These are phyloP conservation scores for Clonostachys rhizophaga DNA, from an alignment of 2,329 filamentous ascomycete genomes.

Conservation along the genomic window DNA sequence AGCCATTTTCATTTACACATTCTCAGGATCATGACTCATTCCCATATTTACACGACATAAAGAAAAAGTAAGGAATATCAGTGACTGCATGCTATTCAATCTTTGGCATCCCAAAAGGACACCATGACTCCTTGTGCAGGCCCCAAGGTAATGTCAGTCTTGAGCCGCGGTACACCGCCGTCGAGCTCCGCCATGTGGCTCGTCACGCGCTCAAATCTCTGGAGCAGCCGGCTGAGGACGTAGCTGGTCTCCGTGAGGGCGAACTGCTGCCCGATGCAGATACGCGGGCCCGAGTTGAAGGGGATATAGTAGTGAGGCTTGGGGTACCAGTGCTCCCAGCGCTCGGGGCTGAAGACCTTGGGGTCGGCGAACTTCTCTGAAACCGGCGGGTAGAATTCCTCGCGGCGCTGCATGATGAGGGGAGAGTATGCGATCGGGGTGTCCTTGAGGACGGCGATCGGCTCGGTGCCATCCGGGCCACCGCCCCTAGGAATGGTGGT, in stretches of 20 bases:
- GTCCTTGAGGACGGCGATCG: constrained; percentile 63
- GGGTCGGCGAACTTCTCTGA: constrained; percentile 39
- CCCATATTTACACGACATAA: not conserved
- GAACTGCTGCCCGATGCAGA: constrained; percentile 78
- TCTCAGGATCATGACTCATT: not conserved
- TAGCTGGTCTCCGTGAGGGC: constrained; percentile 75
- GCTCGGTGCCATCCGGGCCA: constrained; percentile 55
- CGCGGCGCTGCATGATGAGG: constrained; percentile 68
- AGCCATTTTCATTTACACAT: not conserved
- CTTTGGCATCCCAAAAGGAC: constrained; percentile 28
- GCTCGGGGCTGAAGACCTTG: constrained; percentile 56
- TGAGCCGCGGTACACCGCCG: constrained; percentile 46
- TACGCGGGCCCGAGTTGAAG: constrained; percentile 70
- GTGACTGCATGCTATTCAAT: not conserved
- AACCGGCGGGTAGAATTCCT: constrained; percentile 52
- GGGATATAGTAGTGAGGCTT: constrained; percentile 69
- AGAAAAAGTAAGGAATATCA: not conserved
- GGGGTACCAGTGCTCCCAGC: constrained; percentile 61
- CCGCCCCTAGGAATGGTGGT: constrained; percentile 72
- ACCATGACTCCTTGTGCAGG: constrained; percentile 55
- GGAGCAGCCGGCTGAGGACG: constrained; percentile 66
- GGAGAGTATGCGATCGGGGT: constrained; percentile 63
- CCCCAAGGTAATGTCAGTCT: constrained; percentile 55
- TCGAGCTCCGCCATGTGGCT: constrained; percentile 51
- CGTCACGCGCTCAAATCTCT: constrained; percentile 62